A percentile compares a stretch with the other conserved stretches of the same genome.
Evolutionary conservation across 176 grass and related monocot species (phyloP).

Genomic region (Typha latifolia): DNA sequence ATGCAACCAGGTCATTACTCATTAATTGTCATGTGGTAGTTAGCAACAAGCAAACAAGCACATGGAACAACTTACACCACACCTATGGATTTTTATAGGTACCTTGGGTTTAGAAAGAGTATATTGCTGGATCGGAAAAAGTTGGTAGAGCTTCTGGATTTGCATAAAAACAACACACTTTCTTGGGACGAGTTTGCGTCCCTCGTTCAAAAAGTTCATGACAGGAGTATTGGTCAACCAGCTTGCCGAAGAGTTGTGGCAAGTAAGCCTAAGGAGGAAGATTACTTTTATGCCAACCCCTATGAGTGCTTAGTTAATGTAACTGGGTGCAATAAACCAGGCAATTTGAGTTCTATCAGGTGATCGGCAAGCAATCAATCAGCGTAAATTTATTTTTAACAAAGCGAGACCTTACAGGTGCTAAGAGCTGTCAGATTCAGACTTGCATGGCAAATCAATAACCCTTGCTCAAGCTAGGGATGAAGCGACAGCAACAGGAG

Average conservation of each 20-base stretch:
- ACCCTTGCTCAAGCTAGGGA: neutral
- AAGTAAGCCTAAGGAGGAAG: slow-evolving; percentile 85
- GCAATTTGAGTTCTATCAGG: slow-evolving; percentile 11
- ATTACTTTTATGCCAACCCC: slow-evolving; percentile 94
- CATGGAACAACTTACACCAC: no score
- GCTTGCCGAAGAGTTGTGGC: slow-evolving; percentile 55
- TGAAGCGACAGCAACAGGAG: no score
- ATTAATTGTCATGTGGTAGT: neutral
- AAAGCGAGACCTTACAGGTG: neutral
- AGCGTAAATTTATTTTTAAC: neutral
- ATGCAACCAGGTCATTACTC: neutral
- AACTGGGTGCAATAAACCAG: slow-evolving; percentile 28
- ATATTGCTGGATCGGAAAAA: slow-evolving; percentile 57
- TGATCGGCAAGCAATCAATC: slow-evolving; percentile 13
- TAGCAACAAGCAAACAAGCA: neutral
- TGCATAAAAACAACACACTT: slow-evolving; percentile 59
- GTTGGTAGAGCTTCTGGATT: slow-evolving; percentile 58
- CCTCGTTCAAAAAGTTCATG: slow-evolving; percentile 37
- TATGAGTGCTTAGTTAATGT: slow-evolving; percentile 67
- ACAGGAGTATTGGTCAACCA: slow-evolving; percentile 39
- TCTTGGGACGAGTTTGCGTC: slow-evolving; percentile 60
- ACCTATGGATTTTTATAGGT: slow-evolving; percentile 30
- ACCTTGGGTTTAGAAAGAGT: slow-evolving; percentile 61
- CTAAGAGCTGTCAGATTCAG: neutral
- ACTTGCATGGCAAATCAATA: no score